These are phyloP conservation scores for Candida endomychidarum DNA, from an alignment of 805 yeast genomes.

Conservation along the genomic window DNA sequence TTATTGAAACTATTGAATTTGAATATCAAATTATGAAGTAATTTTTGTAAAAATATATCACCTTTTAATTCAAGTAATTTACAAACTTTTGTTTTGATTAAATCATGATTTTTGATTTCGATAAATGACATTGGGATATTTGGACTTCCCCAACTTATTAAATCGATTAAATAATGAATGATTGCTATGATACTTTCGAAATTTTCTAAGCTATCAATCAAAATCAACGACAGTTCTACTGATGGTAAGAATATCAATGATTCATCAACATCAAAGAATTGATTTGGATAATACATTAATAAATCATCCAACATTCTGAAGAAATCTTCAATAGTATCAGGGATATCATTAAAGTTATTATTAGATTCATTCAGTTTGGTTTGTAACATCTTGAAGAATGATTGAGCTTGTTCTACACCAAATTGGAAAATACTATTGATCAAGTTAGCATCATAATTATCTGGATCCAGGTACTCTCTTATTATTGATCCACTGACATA, in stretches of 20 bases:
- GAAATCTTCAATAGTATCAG: conserved; percentile 84
- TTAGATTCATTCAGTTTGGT: conserved; percentile 2
- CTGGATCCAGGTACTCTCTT: conserved; percentile 66
- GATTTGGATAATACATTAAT: conserved; percentile 68
- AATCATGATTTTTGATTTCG: conserved; percentile 51
- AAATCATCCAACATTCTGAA: conserved; percentile 78
- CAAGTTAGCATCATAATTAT: conserved; percentile 10
- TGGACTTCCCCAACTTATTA: conserved; percentile 80
- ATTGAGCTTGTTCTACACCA: conserved; percentile 61
- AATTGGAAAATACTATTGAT: conserved; percentile 44
- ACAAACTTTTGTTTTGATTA: conserved; percentile 49
- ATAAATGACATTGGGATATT: conserved; percentile 76
- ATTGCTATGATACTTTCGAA: conserved; percentile 68
- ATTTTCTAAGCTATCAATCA: conserved; percentile 55
- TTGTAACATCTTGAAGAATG: conserved; percentile 45
- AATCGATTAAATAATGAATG: conserved; percentile 76
- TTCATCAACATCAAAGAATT: conserved; percentile 44
- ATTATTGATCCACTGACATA: conserved; percentile 88
- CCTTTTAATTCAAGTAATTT: conserved; percentile 56
- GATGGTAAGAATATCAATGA: conserved; percentile 44
- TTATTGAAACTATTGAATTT: conserved; percentile 51
- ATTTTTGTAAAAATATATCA: conserved; percentile 48
- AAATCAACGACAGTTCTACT: conserved; percentile 57
- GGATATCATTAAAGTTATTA: conserved; percentile 38
- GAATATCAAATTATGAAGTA: conserved; percentile 67